Evolutionary conservation across 805 yeast species (phyloP).

Genomic region (Zygotorulaspora chibaensis): DNA sequence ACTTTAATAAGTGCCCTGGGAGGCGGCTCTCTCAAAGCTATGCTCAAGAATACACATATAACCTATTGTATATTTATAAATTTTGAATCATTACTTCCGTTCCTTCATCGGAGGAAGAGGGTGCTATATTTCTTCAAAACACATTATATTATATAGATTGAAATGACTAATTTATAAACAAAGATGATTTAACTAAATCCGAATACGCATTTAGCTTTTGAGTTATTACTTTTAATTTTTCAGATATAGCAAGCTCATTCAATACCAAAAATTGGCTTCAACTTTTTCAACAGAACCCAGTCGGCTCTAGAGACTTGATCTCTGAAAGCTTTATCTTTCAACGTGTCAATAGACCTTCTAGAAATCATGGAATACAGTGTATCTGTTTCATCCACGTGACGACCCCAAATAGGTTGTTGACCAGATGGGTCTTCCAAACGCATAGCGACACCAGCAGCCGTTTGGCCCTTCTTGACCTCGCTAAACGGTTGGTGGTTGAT

Average conservation of each 20-base stretch:
- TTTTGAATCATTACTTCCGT: not conserved
- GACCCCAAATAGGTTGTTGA: slow-evolving; percentile 97
- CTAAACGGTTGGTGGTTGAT: slow-evolving; percentile 86
- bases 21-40: too few relatives aligned
- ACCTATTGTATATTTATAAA: not conserved
- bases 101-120: too few relatives aligned
- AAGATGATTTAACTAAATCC: not conserved
- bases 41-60: not conserved
- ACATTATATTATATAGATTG: not conserved
- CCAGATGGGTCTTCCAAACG: slow-evolving; percentile 89
- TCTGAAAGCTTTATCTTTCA: slow-evolving; percentile 97
- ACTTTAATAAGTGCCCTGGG: too few relatives aligned
- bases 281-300: slow-evolving; percentile 85
- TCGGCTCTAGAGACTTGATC: slow-evolving; percentile 91
- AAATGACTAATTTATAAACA: slow-evolving; percentile 1
- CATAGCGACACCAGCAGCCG: slow-evolving; percentile 98
- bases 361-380: slow-evolving; percentile 82
- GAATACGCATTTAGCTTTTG: not conserved
- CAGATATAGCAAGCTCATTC: slow-evolving; percentile 27
- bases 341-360: slow-evolving; percentile 90
- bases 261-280: slow-evolving; percentile 86
- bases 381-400: slow-evolving; percentile 95
- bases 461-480: slow-evolving; percentile 86
- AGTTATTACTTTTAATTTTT: not conserved
- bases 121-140: not conserved